A percentile compares a stretch with the other conserved stretches of the same genome.
These are phyloP conservation scores for Cercospora zeina DNA, from an alignment of 2,329 filamentous ascomycete genomes.

Conservation along the genomic window DNA sequence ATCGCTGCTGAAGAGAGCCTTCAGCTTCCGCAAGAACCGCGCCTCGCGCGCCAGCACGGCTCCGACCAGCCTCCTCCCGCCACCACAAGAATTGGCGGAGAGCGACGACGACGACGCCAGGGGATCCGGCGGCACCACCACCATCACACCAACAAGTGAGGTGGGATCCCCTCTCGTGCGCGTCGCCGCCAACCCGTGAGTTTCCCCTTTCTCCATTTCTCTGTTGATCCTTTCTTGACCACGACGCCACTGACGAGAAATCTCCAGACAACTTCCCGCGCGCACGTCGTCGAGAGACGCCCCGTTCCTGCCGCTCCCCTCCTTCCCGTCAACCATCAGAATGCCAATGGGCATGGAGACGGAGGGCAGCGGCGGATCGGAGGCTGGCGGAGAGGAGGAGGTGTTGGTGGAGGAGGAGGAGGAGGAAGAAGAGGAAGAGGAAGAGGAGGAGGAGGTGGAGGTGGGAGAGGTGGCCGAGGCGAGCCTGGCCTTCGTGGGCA, in stretches of 20 bases:
- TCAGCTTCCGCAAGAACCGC: constrained; percentile 8
- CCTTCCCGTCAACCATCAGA: constrained; percentile 6
- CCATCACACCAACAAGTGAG: neutral
- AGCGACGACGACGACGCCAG: neutral
- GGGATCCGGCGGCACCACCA: neutral
- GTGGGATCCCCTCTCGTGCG: neutral
- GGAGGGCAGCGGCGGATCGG: neutral
- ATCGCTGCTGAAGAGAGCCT: neutral
- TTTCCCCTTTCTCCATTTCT: neutral
- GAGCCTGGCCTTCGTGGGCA: neutral
- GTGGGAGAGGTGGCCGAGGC: neutral
- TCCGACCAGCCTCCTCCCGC: neutral
- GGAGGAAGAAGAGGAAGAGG: neutral
- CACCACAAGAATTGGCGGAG: neutral
- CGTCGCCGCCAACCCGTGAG: neutral
- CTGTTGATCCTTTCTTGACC: too few relatives aligned
- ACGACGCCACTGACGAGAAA: neutral
- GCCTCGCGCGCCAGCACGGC: neutral
- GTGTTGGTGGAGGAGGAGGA: neutral
- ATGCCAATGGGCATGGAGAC: neutral
- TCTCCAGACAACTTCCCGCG: neutral
- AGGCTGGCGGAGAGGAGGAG: neutral
- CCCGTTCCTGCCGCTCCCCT: constrained; percentile 5
- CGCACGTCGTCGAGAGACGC: neutral
- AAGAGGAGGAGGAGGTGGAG: neutral